These are phyloP conservation scores for Kazachstania bromeliacearum DNA, from an alignment of 805 yeast species.

Conservation along the genomic window DNA sequence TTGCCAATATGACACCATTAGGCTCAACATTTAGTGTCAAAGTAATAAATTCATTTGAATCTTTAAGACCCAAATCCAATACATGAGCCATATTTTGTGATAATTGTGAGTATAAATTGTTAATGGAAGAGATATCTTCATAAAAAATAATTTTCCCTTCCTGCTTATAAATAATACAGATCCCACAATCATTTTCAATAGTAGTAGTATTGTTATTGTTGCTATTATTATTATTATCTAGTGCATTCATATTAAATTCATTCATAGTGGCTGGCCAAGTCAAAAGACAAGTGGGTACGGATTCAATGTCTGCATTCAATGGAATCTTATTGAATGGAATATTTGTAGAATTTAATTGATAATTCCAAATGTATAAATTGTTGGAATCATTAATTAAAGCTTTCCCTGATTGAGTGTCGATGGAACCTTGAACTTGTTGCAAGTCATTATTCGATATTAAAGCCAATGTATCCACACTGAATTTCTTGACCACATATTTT, in stretches of 20 bases:
- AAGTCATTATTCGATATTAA: constrained; percentile 4
- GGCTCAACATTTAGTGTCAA: constrained; percentile 56
- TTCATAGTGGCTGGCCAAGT: constrained; percentile 26
- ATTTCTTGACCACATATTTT: constrained; percentile 19
- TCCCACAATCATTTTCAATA: constrained; percentile 43
- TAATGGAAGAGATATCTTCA: constrained; percentile 51
- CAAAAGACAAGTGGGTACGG: constrained; percentile 20
- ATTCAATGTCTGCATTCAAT: constrained; percentile 16
- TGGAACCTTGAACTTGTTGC: constrained; percentile 30
- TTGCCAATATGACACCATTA: constrained; percentile 62
- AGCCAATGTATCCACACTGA: constrained; percentile 15
- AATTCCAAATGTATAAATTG: constrained; percentile 59
- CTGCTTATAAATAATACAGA: constrained; percentile 51
- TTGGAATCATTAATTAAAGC: constrained; percentile 43
- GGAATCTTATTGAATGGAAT: constrained; percentile 34
- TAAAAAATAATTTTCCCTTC: constrained; percentile 57
- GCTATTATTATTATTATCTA: not conserved
- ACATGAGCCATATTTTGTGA: constrained; percentile 22
- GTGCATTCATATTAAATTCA: too few relatives aligned
- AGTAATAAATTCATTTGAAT: constrained; percentile 42
- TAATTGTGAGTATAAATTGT: constrained; percentile 21
- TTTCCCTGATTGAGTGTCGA: constrained; percentile 29
- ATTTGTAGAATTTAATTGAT: constrained; percentile 43
- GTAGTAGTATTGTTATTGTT: not conserved
- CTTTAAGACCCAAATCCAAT: constrained; percentile 17